These are phyloP conservation scores for Terfezia claveryi DNA, from an alignment of 495 filamentous ascomycete genomes.

Conservation along the genomic window DNA sequence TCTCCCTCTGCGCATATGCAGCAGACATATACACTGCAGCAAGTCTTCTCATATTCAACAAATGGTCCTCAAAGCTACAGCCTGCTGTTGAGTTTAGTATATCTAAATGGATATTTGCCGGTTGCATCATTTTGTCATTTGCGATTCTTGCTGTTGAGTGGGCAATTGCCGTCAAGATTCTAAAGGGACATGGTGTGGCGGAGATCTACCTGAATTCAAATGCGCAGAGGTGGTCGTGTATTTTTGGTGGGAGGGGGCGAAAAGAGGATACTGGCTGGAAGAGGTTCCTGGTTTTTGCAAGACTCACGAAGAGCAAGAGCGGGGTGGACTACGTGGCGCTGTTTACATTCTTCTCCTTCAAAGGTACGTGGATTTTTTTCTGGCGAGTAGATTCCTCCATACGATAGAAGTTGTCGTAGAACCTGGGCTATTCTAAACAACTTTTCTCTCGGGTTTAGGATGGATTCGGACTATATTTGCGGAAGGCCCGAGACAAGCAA, in stretches of 20 bases:
- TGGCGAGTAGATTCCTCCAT: background rate
- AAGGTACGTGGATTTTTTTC: slow-evolving; percentile 33
- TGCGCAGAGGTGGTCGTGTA: slow-evolving; percentile 58
- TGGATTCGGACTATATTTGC: slow-evolving; percentile 78
- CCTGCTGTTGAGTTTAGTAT: slow-evolving; percentile 45
- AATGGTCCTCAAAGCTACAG: slow-evolving; percentile 33
- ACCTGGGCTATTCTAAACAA: background rate
- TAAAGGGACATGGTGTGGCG: slow-evolving; percentile 65
- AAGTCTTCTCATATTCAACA: slow-evolving; percentile 64
- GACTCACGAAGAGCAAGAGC: slow-evolving; percentile 77
- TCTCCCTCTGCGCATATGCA: slow-evolving; percentile 65
- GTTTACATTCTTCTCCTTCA: slow-evolving; percentile 85
- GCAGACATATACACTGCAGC: slow-evolving; percentile 85
- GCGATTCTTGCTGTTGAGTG: slow-evolving; percentile 55
- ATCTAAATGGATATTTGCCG: slow-evolving; percentile 75
- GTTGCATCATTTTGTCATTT: slow-evolving; percentile 72
- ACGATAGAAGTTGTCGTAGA: slow-evolving; percentile 7
- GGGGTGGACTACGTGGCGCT: slow-evolving; percentile 78
- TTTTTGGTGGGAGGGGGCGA: slow-evolving; percentile 40
- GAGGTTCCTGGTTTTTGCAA: slow-evolving; percentile 78
- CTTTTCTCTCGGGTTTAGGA: slow-evolving; percentile 27
- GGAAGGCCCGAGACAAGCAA: slow-evolving; percentile 68
- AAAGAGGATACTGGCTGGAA: slow-evolving; percentile 41
- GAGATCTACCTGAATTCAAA: slow-evolving; percentile 76
- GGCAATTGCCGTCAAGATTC: slow-evolving; percentile 52